Base-by-base conservation (phyloP, 2,329 filamentous ascomycete species). In the Curvularia lunata region DNA sequence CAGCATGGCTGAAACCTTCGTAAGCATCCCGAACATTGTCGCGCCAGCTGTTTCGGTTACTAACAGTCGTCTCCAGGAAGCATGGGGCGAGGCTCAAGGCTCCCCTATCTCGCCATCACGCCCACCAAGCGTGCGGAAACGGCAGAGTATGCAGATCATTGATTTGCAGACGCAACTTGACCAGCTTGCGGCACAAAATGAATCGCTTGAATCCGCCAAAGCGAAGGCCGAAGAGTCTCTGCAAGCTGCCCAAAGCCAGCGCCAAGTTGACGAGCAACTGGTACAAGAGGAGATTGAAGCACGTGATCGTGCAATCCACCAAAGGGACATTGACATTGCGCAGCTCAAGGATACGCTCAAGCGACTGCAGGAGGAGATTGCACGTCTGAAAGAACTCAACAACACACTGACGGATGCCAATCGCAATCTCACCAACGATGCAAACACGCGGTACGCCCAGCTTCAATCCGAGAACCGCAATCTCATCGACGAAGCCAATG, bases 91-190 rank as follows among this genome's bases (percentile, higher is more conserved):
- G 81, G 91, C 91, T 79, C 91, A 90, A 75, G 88, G 88, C 75
- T 96, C 92, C 75, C 92, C 94, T 73, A 88, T 90, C 72, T 98
- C 95, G 71, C 95, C 95, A 54, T 96, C 92, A 68, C 88, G 94
- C 78, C 93, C 95, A 70, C 92, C 93, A 74, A 97, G 92, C 82
- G 91, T 99, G 86, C 93, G 94, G 70, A 93, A 94, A 75, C 91
- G 94, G 74, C 95, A 97, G 79, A 98, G 94, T 84, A 94, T 98
- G 88, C 94, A 98, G 80, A 88, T 98, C 60, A 80, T 85, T 73
- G 94, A 99, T 71, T 88, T 99, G 73, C 92, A 98, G 81, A 84
- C 86, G 59, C 87, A 86, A 71, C 85, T 99, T 69, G 92, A 97
- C 68, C 89, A 94, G 77, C 83, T 99, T 64, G 82, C 90, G 40